A percentile compares a stretch with the other conserved stretches of the same genome.
Conservation (phyloP, 345 rosid species). For the Geranium rotundifolium region DNA sequence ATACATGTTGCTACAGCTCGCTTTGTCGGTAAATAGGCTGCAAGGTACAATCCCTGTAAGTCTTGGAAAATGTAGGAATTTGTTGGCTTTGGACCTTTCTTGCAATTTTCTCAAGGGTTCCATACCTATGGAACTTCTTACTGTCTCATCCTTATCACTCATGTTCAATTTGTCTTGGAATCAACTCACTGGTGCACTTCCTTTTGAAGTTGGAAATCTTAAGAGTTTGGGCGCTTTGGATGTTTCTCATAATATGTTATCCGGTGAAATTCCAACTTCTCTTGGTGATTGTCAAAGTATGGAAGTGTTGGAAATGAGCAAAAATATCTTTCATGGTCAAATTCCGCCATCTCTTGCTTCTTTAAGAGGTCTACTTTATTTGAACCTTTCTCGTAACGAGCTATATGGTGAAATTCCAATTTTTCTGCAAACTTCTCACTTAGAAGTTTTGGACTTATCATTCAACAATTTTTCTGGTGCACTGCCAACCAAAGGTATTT, state of each 20-base stretch:
- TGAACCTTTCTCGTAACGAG: neutral
- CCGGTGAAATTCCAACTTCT: neutral
- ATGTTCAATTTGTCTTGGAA: constrained; percentile 9
- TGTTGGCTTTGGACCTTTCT: neutral
- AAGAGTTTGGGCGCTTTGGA: neutral
- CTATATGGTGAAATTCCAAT: constrained; percentile 2
- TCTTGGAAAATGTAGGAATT: neutral
- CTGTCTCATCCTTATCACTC: constrained; percentile 7
- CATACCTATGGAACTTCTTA: constrained; percentile 8
- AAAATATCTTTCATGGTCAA: constrained; percentile 3
- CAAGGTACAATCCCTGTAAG: constrained; percentile 10
- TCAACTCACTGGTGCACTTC: constrained; percentile 12
- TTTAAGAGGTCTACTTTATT: neutral
- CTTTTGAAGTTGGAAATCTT: constrained; percentile 6
- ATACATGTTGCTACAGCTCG: neutral
- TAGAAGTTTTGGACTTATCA: constrained; percentile 8
- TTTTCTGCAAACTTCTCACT: constrained; percentile 1
- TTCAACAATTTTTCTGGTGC: constrained; percentile 16
- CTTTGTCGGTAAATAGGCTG: constrained; percentile 4
- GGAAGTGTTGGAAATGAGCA: neutral
- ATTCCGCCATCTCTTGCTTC: constrained; percentile 4
- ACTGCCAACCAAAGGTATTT: constrained; percentile 14
- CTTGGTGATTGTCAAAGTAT: constrained; percentile 1
- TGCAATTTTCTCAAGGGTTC: constrained; percentile 6
- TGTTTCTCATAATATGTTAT: constrained; percentile 5